A percentile compares a stretch with the other conserved stretches of the same genome.
These are phyloP conservation scores for Gastrolobium villosum DNA, from an alignment of 306 rosid species.

Conservation along the genomic window DNA sequence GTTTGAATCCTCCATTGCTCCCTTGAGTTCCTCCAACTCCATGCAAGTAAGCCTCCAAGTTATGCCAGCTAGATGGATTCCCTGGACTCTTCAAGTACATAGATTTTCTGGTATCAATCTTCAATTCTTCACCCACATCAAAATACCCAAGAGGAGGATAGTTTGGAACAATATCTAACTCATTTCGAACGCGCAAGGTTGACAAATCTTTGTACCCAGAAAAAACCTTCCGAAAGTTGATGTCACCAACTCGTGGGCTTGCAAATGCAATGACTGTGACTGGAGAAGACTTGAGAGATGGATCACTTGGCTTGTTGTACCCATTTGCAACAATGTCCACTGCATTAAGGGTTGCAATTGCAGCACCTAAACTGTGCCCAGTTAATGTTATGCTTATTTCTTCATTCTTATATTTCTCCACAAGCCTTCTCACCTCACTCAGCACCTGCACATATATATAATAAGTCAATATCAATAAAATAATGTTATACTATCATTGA, in stretches of 20 bases:
- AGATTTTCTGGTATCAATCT: constrained; percentile 68
- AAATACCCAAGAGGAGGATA: constrained; percentile 74
- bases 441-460: constrained; percentile 57
- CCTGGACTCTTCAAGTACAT: constrained; percentile 82
- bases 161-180: constrained; percentile 77
- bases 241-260: constrained; percentile 84
- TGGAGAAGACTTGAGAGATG: constrained; percentile 50
- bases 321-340: constrained; percentile 76
- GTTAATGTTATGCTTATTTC: constrained; percentile 86
- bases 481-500: not conserved
- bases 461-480: not conserved
- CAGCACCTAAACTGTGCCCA: constrained; percentile 93
- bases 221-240: constrained; percentile 58
- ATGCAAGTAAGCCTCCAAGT: constrained; percentile 84
- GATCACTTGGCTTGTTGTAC: constrained; percentile 55
- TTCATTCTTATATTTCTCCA: constrained; percentile 71
- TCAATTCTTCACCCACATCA: constrained; percentile 78
- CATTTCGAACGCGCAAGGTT: constrained; percentile 63
- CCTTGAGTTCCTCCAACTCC: constrained; percentile 90
- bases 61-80: constrained; percentile 70
- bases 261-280: constrained; percentile 80
- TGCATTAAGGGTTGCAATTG: constrained; percentile 81
- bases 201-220: constrained; percentile 52
- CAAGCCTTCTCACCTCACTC: constrained; percentile 71
- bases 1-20: constrained; percentile 62